Conservation (phyloP, 495 filamentous ascomycete species). For the Hypoxylon trugodes region DNA sequence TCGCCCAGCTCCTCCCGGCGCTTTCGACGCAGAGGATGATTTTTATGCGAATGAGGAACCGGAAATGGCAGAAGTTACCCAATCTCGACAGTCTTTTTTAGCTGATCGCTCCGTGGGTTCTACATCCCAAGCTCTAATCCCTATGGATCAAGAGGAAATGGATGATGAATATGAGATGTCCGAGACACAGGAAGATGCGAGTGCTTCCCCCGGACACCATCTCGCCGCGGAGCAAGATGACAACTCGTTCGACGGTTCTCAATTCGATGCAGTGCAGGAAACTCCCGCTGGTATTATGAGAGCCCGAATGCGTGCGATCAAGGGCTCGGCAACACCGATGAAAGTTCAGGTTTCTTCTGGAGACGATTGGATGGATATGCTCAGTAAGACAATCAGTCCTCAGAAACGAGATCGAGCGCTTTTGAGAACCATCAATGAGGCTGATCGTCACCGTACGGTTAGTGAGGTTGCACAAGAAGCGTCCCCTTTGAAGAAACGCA, state of each 20-base stretch:
- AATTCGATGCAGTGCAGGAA: constrained; percentile 49
- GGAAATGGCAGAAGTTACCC: constrained; percentile 40
- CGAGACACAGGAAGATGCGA: constrained; percentile 80
- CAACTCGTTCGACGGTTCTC: constrained; percentile 47
- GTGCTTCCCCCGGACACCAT: constrained; percentile 71
- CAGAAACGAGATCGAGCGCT: constrained; percentile 79
- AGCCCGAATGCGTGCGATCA: constrained; percentile 63
- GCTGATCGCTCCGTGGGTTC: constrained; percentile 87
- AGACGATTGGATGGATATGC: constrained; percentile 87
- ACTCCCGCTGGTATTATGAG: constrained; percentile 63
- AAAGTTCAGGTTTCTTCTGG: constrained; percentile 65
- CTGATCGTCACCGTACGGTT: constrained; percentile 35
- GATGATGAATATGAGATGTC: constrained; percentile 75
- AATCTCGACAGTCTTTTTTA: constrained; percentile 81
- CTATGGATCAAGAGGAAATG: constrained; percentile 69
- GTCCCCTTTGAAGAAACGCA: constrained; percentile 42
- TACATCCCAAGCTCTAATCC: constrained; percentile 70
- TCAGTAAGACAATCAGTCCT: constrained; percentile 91
- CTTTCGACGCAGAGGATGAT: constrained; percentile 69
- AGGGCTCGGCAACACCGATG: constrained; percentile 65
- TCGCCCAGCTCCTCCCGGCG: constrained; percentile 74
- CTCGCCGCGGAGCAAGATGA: constrained; percentile 71
- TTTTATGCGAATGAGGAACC: constrained; percentile 61
- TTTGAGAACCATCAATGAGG: constrained; percentile 58
- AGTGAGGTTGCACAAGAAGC: constrained; percentile 45